Conservation (phyloP, 306 rosid species). For the Myrica gale region DNA sequence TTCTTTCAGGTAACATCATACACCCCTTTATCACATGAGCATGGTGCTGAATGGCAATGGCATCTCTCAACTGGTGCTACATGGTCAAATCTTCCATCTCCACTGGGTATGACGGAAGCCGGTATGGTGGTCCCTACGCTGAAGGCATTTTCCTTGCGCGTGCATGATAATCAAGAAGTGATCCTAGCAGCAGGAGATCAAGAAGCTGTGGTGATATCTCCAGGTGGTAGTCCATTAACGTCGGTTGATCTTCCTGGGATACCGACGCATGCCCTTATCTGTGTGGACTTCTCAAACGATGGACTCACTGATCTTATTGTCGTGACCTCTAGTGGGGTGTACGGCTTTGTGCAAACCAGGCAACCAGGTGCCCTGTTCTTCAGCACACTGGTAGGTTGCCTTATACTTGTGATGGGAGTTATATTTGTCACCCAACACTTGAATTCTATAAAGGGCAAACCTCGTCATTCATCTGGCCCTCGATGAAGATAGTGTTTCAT, state of each 20-base stretch:
- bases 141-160: constrained; percentile 68
- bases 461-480: constrained; percentile 60
- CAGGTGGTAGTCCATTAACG: constrained; percentile 75
- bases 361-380: constrained; percentile 98
- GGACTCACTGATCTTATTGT: constrained; percentile 91
- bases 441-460: constrained; percentile 78
- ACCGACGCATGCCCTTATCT: constrained; percentile 75
- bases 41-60: constrained; percentile 93
- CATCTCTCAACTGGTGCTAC: constrained; percentile 80
- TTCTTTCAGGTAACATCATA: constrained; percentile 83
- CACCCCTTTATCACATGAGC: constrained; percentile 89
- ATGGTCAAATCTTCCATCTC: constrained; percentile 97
- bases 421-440: constrained; percentile 88
- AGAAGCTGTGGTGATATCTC: constrained; percentile 83
- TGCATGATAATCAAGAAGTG: constrained; percentile 61
- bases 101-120: constrained; percentile 89
- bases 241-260: constrained; percentile 76
- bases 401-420: constrained; percentile 85
- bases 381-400: constrained; percentile 93
- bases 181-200: constrained; percentile 98
- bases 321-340: constrained; percentile 77
- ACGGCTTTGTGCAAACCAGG: constrained; percentile 92
- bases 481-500: constrained; percentile 38
- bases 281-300: constrained; percentile 90
- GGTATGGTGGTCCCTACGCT: constrained; percentile 79